Base-by-base conservation (phyloP, 495 filamentous ascomycete genomes). In the Cenococcum geophilum region DNA sequence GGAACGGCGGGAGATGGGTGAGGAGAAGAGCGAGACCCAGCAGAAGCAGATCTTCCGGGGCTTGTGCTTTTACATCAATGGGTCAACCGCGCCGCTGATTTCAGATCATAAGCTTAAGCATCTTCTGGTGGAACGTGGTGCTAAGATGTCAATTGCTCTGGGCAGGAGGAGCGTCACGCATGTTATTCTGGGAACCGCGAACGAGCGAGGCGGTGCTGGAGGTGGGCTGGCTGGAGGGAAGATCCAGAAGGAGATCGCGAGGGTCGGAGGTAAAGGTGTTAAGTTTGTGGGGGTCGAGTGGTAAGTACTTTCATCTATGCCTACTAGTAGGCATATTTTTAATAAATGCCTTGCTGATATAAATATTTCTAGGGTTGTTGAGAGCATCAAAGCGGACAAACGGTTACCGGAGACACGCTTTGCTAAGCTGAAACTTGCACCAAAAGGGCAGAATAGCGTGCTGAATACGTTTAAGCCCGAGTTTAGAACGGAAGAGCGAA, bases 31-130 rank as follows among this genome's bases (percentile, higher is more conserved):
- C 34, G 14, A 4, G 37, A 71, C 59, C 59, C 66, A 10, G 36
- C 27, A 59, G 11, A 60, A 54, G 22, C 77, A 72, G 57, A 80
- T 95, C 58, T 89, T 96, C 71, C 68, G 79, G 51, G 79, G 81
- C 18, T 76, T 89, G 25, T 81, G 79, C 22, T 79, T 97, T 71
- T 93, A 93, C 75, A 81, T 97, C 75, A 96, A 96, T 74, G 92
- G 91, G 56, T 88, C 87, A 55, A 96, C 90, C 0, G 76, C 84
- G 55, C 89, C 92, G 5, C 68, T 81, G 14, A 81, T 98, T 49
- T 91, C 88, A 0, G 92, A 98, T 75, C 89, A 95, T 71, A 84
- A 82, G 68, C 80, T 97, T 50, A 95, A 93, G 74, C 84, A 82
- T 40, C 76, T 95, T 32, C 78, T 97, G 21, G 82, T 80, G 10